Evolutionary conservation across 2,329 filamentous ascomycete species (phyloP).

Genomic region (Fusarium oxysporum): DNA sequence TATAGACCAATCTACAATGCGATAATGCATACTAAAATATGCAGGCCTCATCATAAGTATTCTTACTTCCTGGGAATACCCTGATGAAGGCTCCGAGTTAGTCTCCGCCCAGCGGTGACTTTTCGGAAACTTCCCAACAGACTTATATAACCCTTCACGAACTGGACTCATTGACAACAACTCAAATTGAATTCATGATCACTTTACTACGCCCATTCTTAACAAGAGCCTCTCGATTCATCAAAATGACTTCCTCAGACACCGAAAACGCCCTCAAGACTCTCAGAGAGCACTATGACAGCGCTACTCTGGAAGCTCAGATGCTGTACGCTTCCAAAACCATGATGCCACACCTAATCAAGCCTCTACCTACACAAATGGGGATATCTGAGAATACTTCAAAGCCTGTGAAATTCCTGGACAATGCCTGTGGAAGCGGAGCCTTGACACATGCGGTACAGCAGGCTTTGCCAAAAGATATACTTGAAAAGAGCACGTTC

Average conservation of each 20-base stretch:
- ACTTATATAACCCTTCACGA: not conserved
- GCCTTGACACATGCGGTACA: slow-evolving; percentile 61
- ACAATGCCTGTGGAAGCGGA: slow-evolving; percentile 66
- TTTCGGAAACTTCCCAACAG: slow-evolving; percentile 33
- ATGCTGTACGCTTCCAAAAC: slow-evolving; percentile 35
- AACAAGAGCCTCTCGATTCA: not conserved
- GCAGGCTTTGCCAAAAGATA: slow-evolving; percentile 50
- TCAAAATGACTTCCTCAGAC: slow-evolving; percentile 20
- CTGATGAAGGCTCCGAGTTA: slow-evolving; percentile 17
- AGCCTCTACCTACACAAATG: slow-evolving; percentile 44
- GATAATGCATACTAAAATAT: not conserved
- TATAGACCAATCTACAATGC: not conserved
- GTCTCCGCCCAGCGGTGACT: slow-evolving; percentile 32
- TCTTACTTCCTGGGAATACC: not conserved
- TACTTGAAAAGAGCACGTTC: slow-evolving; percentile 58
- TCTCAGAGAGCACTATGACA: slow-evolving; percentile 32
- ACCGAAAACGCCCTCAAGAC: slow-evolving; percentile 10
- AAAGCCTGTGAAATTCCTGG: slow-evolving; percentile 57
- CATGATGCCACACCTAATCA: slow-evolving; percentile 33
- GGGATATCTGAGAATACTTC: slow-evolving; percentile 20
- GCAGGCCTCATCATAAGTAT: not conserved
- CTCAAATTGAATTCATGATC: not conserved
- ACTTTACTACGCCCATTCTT: not conserved
- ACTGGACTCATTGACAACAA: not conserved
- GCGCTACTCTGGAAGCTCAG: slow-evolving; percentile 21